Evolutionary conservation across 768 basidiomycete genomes (phyloP), one percentile per base, ranked within the genome.

Genomic region (Daedaleopsis nitida): DNA sequence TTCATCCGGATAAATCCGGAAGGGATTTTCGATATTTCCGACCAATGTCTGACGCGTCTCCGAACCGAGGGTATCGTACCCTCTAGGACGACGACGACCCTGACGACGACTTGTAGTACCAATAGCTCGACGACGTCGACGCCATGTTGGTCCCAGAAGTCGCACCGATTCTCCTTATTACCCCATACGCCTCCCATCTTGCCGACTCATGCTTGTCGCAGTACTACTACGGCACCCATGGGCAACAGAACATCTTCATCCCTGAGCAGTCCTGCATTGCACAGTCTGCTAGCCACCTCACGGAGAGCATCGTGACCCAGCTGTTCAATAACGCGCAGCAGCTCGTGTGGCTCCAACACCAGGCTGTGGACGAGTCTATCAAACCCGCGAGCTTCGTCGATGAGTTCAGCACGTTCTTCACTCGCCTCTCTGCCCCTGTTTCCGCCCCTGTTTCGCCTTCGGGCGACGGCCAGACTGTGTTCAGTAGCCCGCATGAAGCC

Each of bases 271-370:
- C 64, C 52, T 88, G 87, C 69, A 60, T 81, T 54, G 68, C 71
- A 42, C 43, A 43, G 9, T 42, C 60, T 6, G 27, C 60, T 13
- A 45, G 55, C 44, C 44, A 66, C 72, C 44, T 77, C 70, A 52
- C 58, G 60, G 17, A 67, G 66, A 35, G 76, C 68, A 44, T 66
- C 68, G 38, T 79, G 47, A 45, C 69, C 11, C 69, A 70, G 5
- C 49, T 63, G 2, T 7, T 34, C 2, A n/a, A 43, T 5, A 50
- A 34, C 54, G 66, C 70, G 37, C 37, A 77, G 32, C 80, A 82
- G 56, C 80, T 88, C 27, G 80, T 87, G 7, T 88, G 86, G 88
- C 62, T 89, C 7, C 81, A 87, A 63, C 80, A 86, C 57, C 74
- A 80, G 39, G 76, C 80, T 9, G 69, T 87, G 48, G 86, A 88